phyloP scores from a whole-genome alignment of 2,329 filamentous ascomycete genomes.

The Colletotrichum sp. region DNA sequence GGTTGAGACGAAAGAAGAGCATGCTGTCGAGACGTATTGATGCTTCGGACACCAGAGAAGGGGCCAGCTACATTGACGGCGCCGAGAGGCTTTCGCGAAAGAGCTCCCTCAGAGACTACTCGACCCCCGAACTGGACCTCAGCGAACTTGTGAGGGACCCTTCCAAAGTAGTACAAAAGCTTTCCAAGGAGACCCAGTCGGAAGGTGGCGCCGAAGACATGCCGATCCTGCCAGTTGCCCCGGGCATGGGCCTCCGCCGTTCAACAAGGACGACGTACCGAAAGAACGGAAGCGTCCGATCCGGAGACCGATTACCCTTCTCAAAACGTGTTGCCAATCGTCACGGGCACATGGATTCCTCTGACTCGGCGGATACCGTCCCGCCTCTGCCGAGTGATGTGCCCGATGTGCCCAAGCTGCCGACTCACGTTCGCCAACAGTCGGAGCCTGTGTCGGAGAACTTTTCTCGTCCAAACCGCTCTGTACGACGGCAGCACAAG shows the following conservation, averaged over 20 bases:
- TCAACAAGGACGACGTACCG: conserved; percentile 93
- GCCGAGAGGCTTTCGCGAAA: conserved; percentile 80
- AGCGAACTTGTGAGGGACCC: conserved; percentile 86
- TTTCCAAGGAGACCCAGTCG: conserved; percentile 61
- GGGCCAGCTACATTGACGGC: conserved; percentile 78
- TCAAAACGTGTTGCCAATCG: conserved; percentile 72
- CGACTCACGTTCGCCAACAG: conserved; percentile 65
- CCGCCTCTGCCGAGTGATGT: conserved; percentile 43
- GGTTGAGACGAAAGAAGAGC: conserved; percentile 83
- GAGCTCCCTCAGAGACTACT: conserved; percentile 62
- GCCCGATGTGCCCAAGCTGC: conserved; percentile 52
- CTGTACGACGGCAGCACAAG: conserved; percentile 52
- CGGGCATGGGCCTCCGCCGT: conserved; percentile 80
- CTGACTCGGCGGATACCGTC: conserved; percentile 39
- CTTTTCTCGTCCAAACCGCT: conserved; percentile 63
- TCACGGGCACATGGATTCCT: conserved; percentile 54
- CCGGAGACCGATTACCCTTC: conserved; percentile 75
- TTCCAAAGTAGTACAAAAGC: conserved; percentile 69
- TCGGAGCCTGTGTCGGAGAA: conserved; percentile 72
- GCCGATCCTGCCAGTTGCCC: conserved; percentile 82
- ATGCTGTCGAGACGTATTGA: conserved; percentile 95
- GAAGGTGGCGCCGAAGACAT: conserved; percentile 68
- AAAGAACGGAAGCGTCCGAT: conserved; percentile 81
- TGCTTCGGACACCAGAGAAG: conserved; percentile 61
- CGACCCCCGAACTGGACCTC: conserved; percentile 67